Evolutionary conservation across 1,284 basidiomycete species (phyloP).

Genomic region (Somion occarium): DNA sequence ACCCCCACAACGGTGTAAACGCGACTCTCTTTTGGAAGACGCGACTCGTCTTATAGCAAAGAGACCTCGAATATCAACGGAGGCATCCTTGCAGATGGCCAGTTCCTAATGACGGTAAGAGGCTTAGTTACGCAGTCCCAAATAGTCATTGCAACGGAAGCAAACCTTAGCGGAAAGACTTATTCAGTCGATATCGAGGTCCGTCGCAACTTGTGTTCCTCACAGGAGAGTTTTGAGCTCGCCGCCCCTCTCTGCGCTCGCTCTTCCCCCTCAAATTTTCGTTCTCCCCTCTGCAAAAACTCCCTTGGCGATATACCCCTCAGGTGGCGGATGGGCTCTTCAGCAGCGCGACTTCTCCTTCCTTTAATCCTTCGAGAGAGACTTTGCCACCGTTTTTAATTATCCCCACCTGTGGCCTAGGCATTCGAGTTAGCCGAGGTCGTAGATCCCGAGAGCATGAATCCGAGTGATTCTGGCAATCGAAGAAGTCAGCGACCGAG

Average conservation of each 20-base stretch:
- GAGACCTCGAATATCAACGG: neutral
- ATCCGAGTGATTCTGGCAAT: constrained; percentile 20
- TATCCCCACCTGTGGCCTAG: constrained; percentile 3
- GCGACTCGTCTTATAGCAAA: neutral
- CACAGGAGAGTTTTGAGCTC: constrained; percentile 16
- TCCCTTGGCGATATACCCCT: constrained; percentile 17
- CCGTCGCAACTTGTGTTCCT: constrained; percentile 15
- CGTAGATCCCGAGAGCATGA: constrained; percentile 24
- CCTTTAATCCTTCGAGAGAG: constrained; percentile 16
- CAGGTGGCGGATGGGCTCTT: constrained; percentile 26
- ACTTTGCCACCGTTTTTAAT: constrained; percentile 14
- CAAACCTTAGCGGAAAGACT: constrained; percentile 31
- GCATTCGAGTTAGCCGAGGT: too few relatives aligned
- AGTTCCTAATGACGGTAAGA: neutral
- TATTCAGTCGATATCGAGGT: constrained; percentile 20
- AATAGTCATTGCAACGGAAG: constrained; percentile 24
- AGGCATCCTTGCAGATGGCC: neutral
- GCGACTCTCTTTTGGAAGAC: neutral
- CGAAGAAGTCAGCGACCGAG: constrained; percentile 28
- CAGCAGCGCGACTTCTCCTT: constrained; percentile 17
- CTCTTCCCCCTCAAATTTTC: neutral
- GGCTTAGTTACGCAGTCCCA: neutral
- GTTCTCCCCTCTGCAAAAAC: constrained; percentile 15
- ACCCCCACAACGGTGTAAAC: neutral
- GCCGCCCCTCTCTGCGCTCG: neutral